These are phyloP conservation scores for Rhytidhysteron rufulum DNA, from an alignment of 2,329 filamentous ascomycete genomes.

Conservation along the genomic window DNA sequence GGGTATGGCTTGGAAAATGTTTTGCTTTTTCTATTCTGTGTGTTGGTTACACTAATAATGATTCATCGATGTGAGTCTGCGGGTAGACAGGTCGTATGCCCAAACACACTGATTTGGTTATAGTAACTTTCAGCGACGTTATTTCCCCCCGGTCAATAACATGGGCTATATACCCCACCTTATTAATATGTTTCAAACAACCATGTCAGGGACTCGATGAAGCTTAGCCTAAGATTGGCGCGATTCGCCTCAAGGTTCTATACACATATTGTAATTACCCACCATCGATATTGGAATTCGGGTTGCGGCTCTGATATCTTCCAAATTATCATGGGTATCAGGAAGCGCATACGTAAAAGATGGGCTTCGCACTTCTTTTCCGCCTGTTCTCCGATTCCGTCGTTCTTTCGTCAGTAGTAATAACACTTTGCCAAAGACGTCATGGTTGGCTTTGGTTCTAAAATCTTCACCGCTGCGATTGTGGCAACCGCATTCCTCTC, in stretches of 20 bases:
- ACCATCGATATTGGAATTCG: background rate
- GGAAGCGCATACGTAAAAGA: background rate
- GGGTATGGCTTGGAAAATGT: too few species aligned
- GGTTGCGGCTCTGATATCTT: background rate
- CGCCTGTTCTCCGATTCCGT: background rate
- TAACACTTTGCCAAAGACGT: background rate
- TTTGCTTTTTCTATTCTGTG: too few species aligned
- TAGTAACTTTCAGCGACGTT: too few species aligned
- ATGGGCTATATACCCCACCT: background rate
- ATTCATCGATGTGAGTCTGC: too few species aligned
- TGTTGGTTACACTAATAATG: too few species aligned
- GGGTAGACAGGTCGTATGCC: too few species aligned
- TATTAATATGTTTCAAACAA: background rate
- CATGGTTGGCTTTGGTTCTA: background rate
- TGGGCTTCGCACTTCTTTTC: background rate
- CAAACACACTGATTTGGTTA: too few species aligned
- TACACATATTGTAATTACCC: background rate
- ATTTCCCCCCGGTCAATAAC: too few species aligned
- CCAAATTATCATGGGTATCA: background rate
- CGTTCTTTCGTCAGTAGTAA: background rate
- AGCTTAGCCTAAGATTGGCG: background rate
- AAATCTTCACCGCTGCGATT: conserved; percentile 3
- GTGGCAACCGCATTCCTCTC: conserved; percentile 5
- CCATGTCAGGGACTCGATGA: background rate
- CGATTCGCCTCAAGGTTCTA: background rate